A percentile compares a stretch with the other conserved stretches of the same genome.
phyloP scores from a whole-genome alignment of 164 flowering plant species.

The Nelumbo lutea region DNA sequence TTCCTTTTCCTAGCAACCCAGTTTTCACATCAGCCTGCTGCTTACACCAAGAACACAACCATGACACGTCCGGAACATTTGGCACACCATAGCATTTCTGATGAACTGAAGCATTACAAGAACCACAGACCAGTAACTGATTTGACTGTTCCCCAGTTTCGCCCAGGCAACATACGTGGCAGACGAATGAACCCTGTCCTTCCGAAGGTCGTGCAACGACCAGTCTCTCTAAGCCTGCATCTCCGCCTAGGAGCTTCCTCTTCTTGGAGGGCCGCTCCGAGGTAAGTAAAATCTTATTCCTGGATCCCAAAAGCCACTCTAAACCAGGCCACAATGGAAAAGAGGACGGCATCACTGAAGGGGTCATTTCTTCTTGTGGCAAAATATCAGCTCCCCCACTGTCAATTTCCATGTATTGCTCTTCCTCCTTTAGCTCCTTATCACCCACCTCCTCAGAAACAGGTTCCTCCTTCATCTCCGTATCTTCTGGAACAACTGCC shows the following conservation, averaged over 20 bases:
- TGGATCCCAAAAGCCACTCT: constrained; percentile 74
- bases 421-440: constrained; percentile 7
- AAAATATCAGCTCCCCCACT: constrained; percentile 12
- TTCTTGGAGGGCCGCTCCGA: constrained; percentile 86
- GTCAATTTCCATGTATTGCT: constrained; percentile 23
- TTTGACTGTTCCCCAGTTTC: constrained; percentile 35
- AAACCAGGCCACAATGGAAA: constrained; percentile 28
- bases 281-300: constrained; percentile 52
- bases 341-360: constrained; percentile 9
- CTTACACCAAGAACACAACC: constrained; percentile 91
- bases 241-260: constrained; percentile 65
- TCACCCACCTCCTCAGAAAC: neutral
- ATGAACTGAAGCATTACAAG: constrained; percentile 72
- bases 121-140: constrained; percentile 48
- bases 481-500: too few species aligned
- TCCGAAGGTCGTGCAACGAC: constrained; percentile 40
- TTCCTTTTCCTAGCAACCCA: constrained; percentile 6
- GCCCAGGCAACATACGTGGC: constrained; percentile 65
- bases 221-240: constrained; percentile 72
- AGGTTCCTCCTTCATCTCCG: too few species aligned
- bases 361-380: constrained; percentile 10
- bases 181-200: constrained; percentile 35
- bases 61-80: constrained; percentile 38
- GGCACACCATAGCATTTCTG: constrained; percentile 83
- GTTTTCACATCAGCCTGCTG: constrained; percentile 18